Evolutionary conservation across 345 rosid genomes (phyloP).

Genomic region (Eucalyptus curtisii): DNA sequence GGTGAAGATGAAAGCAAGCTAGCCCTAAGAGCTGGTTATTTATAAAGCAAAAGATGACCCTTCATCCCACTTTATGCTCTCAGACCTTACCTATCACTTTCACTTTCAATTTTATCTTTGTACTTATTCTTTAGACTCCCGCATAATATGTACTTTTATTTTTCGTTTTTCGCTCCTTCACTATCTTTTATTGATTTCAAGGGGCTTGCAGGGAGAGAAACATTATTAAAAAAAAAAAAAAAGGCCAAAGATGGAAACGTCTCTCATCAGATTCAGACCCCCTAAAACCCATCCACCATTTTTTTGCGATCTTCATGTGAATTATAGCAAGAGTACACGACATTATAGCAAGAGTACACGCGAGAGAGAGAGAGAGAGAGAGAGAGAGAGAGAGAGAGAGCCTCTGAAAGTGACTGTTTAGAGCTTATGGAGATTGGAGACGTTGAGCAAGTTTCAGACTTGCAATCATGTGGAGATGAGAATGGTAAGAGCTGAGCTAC

Average conservation of each 20-base stretch:
- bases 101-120: background rate
- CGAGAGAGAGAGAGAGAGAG: background rate
- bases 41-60: constrained; percentile 21
- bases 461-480: background rate
- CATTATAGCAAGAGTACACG: background rate
- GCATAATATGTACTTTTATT: background rate
- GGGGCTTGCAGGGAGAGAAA: background rate
- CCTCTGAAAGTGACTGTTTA: background rate
- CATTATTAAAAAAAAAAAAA: background rate
- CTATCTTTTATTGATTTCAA: background rate
- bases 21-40: constrained; percentile 7
- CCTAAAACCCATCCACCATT: background rate
- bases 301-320: background rate
- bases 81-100: background rate
- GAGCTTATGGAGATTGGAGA: background rate
- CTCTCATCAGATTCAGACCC: background rate
- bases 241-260: background rate
- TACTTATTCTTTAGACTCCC: background rate
- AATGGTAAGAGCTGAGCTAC: background rate
- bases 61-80: background rate
- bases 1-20: constrained; percentile 27
- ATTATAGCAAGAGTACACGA: background rate
- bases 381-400: background rate
- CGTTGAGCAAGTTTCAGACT: background rate
- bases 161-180: background rate